Conservation (phyloP, 352 stramenopile genomes). For the Blastocystis hominis region DNA sequence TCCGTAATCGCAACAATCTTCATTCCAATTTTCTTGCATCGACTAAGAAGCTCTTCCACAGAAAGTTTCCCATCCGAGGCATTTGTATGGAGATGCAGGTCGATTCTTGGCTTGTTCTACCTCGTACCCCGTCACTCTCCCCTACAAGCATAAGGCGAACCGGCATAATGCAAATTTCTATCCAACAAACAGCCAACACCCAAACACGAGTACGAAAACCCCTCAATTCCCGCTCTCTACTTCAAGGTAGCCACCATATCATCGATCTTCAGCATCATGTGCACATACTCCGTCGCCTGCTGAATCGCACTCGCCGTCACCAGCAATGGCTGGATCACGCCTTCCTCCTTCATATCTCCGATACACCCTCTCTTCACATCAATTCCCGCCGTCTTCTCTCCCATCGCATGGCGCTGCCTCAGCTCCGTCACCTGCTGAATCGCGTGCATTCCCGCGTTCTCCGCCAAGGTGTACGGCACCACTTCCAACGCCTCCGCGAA, state of each 20-base stretch:
- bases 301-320: slow-evolving; percentile 91
- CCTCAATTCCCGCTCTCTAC: not conserved
- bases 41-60: not conserved
- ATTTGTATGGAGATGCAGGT: slow-evolving; percentile 27
- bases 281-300: slow-evolving; percentile 92
- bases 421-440: slow-evolving; percentile 95
- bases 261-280: slow-evolving; percentile 99
- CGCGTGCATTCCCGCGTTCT: slow-evolving; percentile 95
- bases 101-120: not conserved
- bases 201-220: not conserved
- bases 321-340: slow-evolving; percentile 94
- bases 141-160: not conserved
- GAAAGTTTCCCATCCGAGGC: slow-evolving; percentile 31
- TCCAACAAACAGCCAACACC: slow-evolving; percentile 20
- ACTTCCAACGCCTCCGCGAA: slow-evolving; percentile 94
- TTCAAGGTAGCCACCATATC: slow-evolving; percentile 88
- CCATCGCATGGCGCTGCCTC: slow-evolving; percentile 81
- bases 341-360: slow-evolving; percentile 94
- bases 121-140: not conserved
- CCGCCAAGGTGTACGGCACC: slow-evolving; percentile 94
- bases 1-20: slow-evolving; percentile 19
- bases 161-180: not conserved
- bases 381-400: slow-evolving; percentile 82
- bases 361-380: slow-evolving; percentile 88
- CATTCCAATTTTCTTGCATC: not conserved